phyloP scores from a whole-genome alignment of 768 basidiomycete genomes.

The Grammothele lineata region DNA sequence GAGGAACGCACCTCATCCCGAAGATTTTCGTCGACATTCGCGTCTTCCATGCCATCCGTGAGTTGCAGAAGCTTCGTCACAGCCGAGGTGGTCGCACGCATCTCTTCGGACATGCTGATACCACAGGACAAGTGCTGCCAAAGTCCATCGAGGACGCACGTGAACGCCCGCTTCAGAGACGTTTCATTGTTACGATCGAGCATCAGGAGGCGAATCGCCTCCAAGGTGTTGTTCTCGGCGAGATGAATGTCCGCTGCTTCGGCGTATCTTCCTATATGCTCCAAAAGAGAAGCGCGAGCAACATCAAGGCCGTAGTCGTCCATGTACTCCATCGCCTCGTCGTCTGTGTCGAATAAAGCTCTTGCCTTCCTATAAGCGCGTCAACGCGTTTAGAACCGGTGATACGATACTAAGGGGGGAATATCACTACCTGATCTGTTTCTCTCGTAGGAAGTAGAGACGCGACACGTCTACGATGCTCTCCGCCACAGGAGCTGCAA shows the following conservation, averaged over 20 bases:
- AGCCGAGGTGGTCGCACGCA: slow-evolving; percentile 1
- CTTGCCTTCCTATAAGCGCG: slow-evolving; percentile 27
- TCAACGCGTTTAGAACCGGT: too few relatives aligned
- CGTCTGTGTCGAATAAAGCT: slow-evolving; percentile 37
- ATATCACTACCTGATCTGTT: slow-evolving; percentile 33
- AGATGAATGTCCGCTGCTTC: slow-evolving; percentile 54
- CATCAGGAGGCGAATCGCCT: slow-evolving; percentile 46
- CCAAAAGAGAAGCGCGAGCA: slow-evolving; percentile 42
- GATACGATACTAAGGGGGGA: too few relatives aligned
- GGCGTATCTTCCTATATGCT: slow-evolving; percentile 33
- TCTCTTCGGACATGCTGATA: slow-evolving; percentile 1
- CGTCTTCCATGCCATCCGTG: not conserved
- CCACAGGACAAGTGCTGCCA: slow-evolving; percentile 46
- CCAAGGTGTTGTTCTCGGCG: slow-evolving; percentile 39
- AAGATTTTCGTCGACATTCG: not conserved
- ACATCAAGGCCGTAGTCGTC: slow-evolving; percentile 49
- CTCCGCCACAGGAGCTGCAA: slow-evolving; percentile 30
- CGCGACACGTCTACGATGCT: slow-evolving; percentile 42
- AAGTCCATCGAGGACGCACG: slow-evolving; percentile 38
- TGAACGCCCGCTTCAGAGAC: slow-evolving; percentile 31
- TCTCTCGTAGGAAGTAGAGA: slow-evolving; percentile 39
- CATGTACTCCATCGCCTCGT: slow-evolving; percentile 54
- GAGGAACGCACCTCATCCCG: slow-evolving; percentile 10
- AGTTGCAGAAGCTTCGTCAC: not conserved
- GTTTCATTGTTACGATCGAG: slow-evolving; percentile 25